A percentile compares a stretch with the other conserved stretches of the same genome.
These are phyloP conservation scores for Teratosphaeriaceae sp. DNA, from an alignment of 2,329 filamentous ascomycete genomes.

Conservation along the genomic window DNA sequence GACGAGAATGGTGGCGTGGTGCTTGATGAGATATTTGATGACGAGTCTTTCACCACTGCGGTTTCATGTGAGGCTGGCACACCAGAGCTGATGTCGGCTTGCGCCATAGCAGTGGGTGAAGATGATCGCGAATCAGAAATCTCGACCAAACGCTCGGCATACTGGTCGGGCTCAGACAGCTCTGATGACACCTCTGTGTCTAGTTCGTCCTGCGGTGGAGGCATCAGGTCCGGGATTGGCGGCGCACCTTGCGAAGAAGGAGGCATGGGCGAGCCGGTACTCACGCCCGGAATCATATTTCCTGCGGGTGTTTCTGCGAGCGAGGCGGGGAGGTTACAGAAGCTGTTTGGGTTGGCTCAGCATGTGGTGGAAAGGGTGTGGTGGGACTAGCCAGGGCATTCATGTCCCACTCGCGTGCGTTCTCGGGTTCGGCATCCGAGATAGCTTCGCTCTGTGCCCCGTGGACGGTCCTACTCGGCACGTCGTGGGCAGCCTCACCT, in stretches of 20 bases:
- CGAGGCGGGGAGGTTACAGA: not conserved
- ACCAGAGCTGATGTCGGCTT: not conserved
- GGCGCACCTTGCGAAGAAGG: not conserved
- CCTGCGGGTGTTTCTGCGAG: not conserved
- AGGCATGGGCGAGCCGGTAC: not conserved
- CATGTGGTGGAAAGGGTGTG: not conserved
- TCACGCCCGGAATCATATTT: not conserved
- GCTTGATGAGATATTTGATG: not conserved
- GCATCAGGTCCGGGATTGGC: not conserved
- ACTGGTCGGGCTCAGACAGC: not conserved
- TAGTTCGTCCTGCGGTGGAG: not conserved
- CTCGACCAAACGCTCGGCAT: not conserved
- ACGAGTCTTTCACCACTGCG: not conserved
- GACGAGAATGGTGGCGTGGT: not conserved
- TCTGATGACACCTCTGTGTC: not conserved
- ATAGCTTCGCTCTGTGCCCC: not conserved
- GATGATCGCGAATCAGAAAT: not conserved
- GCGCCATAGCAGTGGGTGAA: not conserved
- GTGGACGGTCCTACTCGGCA: not conserved
- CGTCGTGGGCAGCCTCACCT: not conserved
- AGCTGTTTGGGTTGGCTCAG: constrained; percentile 1
- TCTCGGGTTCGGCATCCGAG: not conserved
- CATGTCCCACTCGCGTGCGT: not conserved
- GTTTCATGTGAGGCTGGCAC: not conserved
- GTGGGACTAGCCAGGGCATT: not conserved